Conservation (phyloP, 1,139 yeast genomes). For the Debaryomycetaceae sp. region DNA sequence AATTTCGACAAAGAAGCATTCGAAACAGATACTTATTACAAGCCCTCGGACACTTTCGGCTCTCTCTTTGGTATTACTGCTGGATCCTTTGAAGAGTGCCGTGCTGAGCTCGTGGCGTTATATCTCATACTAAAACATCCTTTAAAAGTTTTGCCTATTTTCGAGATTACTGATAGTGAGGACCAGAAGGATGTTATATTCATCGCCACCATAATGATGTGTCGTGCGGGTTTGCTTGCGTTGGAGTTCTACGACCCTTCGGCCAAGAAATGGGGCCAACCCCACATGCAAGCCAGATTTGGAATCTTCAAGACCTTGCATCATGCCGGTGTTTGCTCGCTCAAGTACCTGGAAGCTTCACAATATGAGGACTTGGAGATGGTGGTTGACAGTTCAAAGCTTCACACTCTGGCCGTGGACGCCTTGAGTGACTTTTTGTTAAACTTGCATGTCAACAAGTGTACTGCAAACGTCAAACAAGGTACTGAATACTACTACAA, state of each 20-base stretch:
- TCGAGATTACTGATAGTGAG: slow-evolving; percentile 56
- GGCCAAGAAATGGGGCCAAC: slow-evolving; percentile 84
- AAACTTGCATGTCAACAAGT: slow-evolving; percentile 73
- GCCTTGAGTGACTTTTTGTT: slow-evolving; percentile 70
- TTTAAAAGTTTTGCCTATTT: slow-evolving; percentile 58
- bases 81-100: slow-evolving; percentile 87
- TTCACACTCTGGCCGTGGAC: slow-evolving; percentile 64
- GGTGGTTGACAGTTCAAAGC: slow-evolving; percentile 55
- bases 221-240: slow-evolving; percentile 79
- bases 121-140: slow-evolving; percentile 67
- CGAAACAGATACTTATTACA: slow-evolving; percentile 65
- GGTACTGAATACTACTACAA: slow-evolving; percentile 64
- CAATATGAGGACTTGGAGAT: slow-evolving; percentile 58
- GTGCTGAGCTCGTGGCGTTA: slow-evolving; percentile 89
- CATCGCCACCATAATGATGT: slow-evolving; percentile 75
- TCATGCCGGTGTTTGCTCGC: slow-evolving; percentile 61
- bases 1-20: slow-evolving; percentile 72
- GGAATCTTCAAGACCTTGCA: slow-evolving; percentile 76
- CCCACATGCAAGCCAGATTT: slow-evolving; percentile 93
- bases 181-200: slow-evolving; percentile 64
- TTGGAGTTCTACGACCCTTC: slow-evolving; percentile 85
- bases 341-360: slow-evolving; percentile 46
- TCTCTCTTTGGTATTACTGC: slow-evolving; percentile 77
- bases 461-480: slow-evolving; percentile 64
- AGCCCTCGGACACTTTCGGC: slow-evolving; percentile 86